phyloP scores from a whole-genome alignment of 2,329 filamentous ascomycete species.

The Thermomyces lanuginosus region DNA sequence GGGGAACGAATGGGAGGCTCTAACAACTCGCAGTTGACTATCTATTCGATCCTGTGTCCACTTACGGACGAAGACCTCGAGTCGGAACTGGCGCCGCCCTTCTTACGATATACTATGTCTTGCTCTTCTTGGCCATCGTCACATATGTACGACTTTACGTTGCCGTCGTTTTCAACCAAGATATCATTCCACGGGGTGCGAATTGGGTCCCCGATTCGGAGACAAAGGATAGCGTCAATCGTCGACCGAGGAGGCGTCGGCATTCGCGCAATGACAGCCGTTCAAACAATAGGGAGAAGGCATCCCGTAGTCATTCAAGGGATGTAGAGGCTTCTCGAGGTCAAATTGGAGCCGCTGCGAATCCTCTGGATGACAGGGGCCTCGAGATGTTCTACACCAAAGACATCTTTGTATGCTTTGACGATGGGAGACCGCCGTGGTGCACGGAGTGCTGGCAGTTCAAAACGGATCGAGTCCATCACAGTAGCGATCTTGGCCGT shows the following conservation, averaged over 20 bases:
- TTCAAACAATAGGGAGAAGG: no score
- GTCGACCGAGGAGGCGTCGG: slow-evolving; percentile 2
- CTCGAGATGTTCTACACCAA: slow-evolving; percentile 65
- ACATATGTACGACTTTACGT: slow-evolving; percentile 58
- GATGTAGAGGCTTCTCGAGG: slow-evolving; percentile 16
- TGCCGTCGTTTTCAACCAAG: slow-evolving; percentile 53
- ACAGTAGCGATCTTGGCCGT: slow-evolving; percentile 64
- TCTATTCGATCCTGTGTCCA: slow-evolving; percentile 39
- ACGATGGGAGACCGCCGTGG: slow-evolving; percentile 70
- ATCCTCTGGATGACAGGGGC: slow-evolving; percentile 44
- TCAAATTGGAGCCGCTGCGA: slow-evolving; percentile 12
- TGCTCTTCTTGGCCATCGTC: slow-evolving; percentile 49
- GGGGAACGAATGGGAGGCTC: slow-evolving; percentile 3
- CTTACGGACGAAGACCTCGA: slow-evolving; percentile 27
- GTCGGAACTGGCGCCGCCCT: slow-evolving; percentile 49
- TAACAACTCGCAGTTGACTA: slow-evolving; percentile 44
- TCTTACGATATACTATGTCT: slow-evolving; percentile 54
- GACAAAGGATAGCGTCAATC: slow-evolving; percentile 1
- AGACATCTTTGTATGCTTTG: slow-evolving; percentile 69
- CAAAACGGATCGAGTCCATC: slow-evolving; percentile 77
- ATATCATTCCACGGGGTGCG: slow-evolving; percentile 51
- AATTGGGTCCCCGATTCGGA: slow-evolving; percentile 3
- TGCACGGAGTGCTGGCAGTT: slow-evolving; percentile 71
- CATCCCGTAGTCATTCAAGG: slow-evolving; percentile 7
- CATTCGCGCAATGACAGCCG: no score